Evolutionary conservation across 2,329 filamentous ascomycete genomes (phyloP).

Genomic region (Meredithiella fracta): DNA sequence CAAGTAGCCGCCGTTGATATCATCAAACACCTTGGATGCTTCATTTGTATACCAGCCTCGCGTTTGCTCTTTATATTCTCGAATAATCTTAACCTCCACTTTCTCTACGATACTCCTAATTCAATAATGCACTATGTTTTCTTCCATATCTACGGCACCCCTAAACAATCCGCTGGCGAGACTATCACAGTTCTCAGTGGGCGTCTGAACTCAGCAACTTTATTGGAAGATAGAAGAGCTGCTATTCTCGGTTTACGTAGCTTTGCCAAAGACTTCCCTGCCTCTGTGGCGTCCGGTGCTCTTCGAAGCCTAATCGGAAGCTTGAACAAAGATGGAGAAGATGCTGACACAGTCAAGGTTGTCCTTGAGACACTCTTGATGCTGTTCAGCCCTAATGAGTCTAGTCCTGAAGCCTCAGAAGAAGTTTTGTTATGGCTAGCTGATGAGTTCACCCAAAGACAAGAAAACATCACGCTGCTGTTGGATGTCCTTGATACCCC

Average conservation of each 20-base stretch:
- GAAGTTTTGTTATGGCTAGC: conserved; percentile 93
- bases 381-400: conserved; percentile 60
- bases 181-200: conserved; percentile 83
- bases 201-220: conserved; percentile 71
- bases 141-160: conserved; percentile 58
- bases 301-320: conserved; percentile 74
- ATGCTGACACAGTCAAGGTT: conserved; percentile 91
- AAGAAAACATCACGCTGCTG: conserved; percentile 87
- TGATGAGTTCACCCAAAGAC: conserved; percentile 92
- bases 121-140: background rate
- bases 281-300: conserved; percentile 87
- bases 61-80: too few species aligned
- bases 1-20: too few species aligned
- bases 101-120: too few species aligned
- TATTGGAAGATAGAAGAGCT: conserved; percentile 85
- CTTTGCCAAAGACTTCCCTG: conserved; percentile 92
- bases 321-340: conserved; percentile 72
- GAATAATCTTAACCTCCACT: too few species aligned
- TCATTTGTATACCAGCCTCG: too few species aligned
- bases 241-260: conserved; percentile 85
- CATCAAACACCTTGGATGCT: too few species aligned
- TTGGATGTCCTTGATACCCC: conserved; percentile 73
- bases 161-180: conserved; percentile 88
- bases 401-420: conserved; percentile 81
- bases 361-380: conserved; percentile 89